Conservation (phyloP, 1,284 basidiomycete genomes). For the Hemileia vastatrix region DNA sequence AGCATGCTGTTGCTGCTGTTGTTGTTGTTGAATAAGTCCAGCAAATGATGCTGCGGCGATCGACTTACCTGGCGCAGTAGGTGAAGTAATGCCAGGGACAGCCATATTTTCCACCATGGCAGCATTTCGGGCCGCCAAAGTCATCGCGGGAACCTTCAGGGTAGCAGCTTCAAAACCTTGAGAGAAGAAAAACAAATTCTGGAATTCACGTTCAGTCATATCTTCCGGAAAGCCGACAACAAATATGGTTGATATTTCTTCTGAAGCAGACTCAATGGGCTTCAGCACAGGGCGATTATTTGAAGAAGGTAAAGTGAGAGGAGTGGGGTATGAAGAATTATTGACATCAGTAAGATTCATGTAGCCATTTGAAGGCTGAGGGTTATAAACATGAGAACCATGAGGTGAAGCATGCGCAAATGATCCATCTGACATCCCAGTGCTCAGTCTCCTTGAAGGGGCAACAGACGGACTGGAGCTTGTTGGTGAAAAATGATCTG, state of each 20-base stretch:
- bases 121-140: conserved; percentile 53
- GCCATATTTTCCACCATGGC: conserved; percentile 43
- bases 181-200: conserved; percentile 98
- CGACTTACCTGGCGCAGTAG: background rate
- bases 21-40: conserved; percentile 37
- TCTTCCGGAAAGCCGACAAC: conserved; percentile 98
- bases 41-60: conserved; percentile 22
- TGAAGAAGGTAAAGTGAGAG: background rate
- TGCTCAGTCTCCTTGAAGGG: too few species aligned
- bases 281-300: background rate
- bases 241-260: conserved; percentile 96
- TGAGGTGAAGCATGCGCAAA: too few species aligned
- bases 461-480: too few species aligned
- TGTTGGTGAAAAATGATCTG: too few species aligned
- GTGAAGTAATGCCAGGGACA: conserved; percentile 1
- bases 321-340: background rate
- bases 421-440: too few species aligned
- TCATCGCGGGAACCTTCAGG: conserved; percentile 87
- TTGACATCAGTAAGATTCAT: too few species aligned
- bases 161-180: conserved; percentile 93
- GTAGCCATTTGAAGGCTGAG: background rate
- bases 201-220: conserved; percentile 97
- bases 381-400: background rate
- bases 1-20: conserved; percentile 36
- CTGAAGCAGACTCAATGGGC: conserved; percentile 39